These are phyloP conservation scores for Chlorella sp. DNA, from an alignment of 139 green algal species.

Conservation along the genomic window DNA sequence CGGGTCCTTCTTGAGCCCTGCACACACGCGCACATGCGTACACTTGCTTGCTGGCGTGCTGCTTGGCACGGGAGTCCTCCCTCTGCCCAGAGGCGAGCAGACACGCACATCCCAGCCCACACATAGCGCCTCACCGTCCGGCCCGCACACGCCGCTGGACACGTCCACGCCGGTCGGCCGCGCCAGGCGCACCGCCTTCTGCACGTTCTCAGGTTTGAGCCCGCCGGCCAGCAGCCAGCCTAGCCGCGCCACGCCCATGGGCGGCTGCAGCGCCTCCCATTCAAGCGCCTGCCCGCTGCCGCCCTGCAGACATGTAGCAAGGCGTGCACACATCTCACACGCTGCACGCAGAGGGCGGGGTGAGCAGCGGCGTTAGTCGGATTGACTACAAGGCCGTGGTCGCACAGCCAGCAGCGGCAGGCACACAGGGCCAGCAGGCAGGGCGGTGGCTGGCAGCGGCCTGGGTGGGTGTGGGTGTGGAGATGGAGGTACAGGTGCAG, in stretches of 20 bases:
- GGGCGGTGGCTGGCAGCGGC: no score
- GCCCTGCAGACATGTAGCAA: slow-evolving; percentile 26
- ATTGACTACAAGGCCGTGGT: no score
- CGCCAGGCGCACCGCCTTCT: slow-evolving; percentile 43
- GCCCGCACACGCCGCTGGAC: slow-evolving; percentile 67
- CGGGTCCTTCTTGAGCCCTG: slow-evolving; percentile 42
- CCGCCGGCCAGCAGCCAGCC: slow-evolving; percentile 81
- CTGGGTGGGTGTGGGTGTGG: no score
- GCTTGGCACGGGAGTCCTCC: not conserved
- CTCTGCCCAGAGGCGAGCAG: not conserved
- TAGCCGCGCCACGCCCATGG: slow-evolving; percentile 5
- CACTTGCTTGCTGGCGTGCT: not conserved
- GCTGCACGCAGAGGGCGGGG: not conserved
- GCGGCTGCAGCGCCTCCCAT: slow-evolving; percentile 47
- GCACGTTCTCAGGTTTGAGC: slow-evolving; percentile 62
- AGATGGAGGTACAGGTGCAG: no score
- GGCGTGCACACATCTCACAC: not conserved
- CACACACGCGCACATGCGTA: not conserved
- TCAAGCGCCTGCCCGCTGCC: slow-evolving; percentile 58
- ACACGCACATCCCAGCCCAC: not conserved
- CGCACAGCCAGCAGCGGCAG: no score
- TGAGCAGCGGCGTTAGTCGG: no score
- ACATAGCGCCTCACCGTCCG: slow-evolving; percentile 37
- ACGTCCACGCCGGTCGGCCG: slow-evolving; percentile 70
- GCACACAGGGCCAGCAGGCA: no score